Evolutionary conservation across 176 grass and related monocot species (phyloP), one percentile per base, ranked within the genome.

Genomic region (Microstegium vimineum): DNA sequence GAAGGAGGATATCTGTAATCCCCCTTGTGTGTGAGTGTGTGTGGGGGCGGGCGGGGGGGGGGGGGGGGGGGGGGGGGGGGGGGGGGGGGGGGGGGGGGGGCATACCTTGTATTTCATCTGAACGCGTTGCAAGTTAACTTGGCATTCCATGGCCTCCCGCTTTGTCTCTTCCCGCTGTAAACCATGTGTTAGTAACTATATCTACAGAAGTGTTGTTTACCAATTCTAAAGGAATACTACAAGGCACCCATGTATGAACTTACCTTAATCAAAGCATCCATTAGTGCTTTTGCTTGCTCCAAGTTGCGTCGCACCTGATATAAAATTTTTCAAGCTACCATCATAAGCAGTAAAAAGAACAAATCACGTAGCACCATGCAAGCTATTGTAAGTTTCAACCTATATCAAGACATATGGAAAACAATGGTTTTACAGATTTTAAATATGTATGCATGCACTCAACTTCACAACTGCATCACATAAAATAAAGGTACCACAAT

Each of bases 81-180:
- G 20, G 20, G 6, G 52, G 7, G 6, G 52, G 7, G 2, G 52
- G 52, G 52, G 52, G 22, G 0, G 0, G 22, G 52, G 20, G 20
- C n/a, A 51, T 82, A 95, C 96, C 91, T 91, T 99, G 69, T 99
- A 99, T 86, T 89, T 95, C 89, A 99, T 90, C 70, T 90, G 93
- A 76, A 93, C 79, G 18, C 93, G 86, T 71, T 95, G 96, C 79
- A 99, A 82, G 49, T 90, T 93, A 85, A 99, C 87, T 36, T 95
- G 83, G 26, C 80, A 99, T 80, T 95, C 91, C 79, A 99, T 88
- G 5, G 85, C 76, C 62, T 95, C 96, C 46, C 93, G 87, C 37
- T 99, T 99, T 51, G 80, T 92, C 87, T 99, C 96, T 79, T 99
- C 96, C 82, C 96, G 95, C 96, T 99, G 77, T 61, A 77, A 81